Conservation (phyloP, 2,329 filamentous ascomycete genomes). For the Neonectria ditissima region DNA sequence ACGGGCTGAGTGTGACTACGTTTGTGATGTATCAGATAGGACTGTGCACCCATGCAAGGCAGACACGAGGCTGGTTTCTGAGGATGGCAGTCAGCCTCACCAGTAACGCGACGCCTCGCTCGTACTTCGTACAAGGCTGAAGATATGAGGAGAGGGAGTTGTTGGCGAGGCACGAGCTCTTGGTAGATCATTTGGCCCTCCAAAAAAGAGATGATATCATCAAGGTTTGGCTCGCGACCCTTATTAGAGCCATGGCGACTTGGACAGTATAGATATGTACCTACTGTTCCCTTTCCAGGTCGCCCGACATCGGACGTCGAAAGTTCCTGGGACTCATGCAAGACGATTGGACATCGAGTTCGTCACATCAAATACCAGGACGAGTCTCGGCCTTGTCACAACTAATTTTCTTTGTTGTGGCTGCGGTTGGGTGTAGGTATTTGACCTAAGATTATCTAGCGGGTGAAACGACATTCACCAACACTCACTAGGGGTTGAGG, state of each 20-base stretch:
- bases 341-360: background rate
- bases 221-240: background rate
- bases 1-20: slow-evolving; percentile 2
- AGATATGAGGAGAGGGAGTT: background rate
- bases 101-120: slow-evolving; percentile 1
- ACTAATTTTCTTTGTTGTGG: too few species aligned
- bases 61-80: slow-evolving; percentile 11
- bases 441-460: background rate
- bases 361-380: background rate
- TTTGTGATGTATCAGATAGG: slow-evolving; percentile 29
- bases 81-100: slow-evolving; percentile 7
- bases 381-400: background rate
- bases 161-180: background rate
- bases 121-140: slow-evolving; percentile 10
- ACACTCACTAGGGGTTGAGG: background rate
- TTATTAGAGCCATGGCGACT: background rate
- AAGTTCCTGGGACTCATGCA: slow-evolving; percentile 6
- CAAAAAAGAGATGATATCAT: background rate
- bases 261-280: background rate
- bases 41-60: background rate
- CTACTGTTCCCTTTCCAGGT: background rate
- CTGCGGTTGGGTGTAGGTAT: background rate
- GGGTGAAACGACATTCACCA: background rate
- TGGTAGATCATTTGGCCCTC: background rate
- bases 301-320: slow-evolving; percentile 7